Percentiles rank a stretch among this genome's conserved stretches.
phyloP scores from a whole-genome alignment of 345 rosid species.

The Linum lewisii region DNA sequence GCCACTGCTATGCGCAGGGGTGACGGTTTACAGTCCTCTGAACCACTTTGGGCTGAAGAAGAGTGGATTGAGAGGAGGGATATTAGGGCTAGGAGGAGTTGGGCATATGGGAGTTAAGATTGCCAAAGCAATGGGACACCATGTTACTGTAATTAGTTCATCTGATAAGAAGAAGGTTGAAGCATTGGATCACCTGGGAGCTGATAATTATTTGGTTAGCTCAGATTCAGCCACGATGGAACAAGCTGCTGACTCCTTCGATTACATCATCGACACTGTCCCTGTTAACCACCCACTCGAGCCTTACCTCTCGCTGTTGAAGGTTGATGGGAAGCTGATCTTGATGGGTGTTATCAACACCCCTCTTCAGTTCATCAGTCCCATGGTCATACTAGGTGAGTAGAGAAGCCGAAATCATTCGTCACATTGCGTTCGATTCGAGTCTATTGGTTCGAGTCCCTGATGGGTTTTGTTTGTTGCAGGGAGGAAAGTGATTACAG shows the following conservation, averaged over 20 bases:
- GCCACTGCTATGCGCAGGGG: slow-evolving; percentile 75
- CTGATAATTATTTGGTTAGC: slow-evolving; percentile 75
- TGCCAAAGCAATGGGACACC: slow-evolving; percentile 95
- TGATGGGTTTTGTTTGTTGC: not conserved
- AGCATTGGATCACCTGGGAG: slow-evolving; percentile 77
- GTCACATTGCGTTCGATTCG: too few relatives aligned
- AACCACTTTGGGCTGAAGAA: slow-evolving; percentile 60
- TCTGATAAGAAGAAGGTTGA: slow-evolving; percentile 76
- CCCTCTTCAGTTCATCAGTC: slow-evolving; percentile 64
- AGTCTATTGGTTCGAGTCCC: too few relatives aligned
- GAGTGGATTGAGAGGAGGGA: slow-evolving; percentile 71
- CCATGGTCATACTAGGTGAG: slow-evolving; percentile 82
- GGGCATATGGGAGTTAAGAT: slow-evolving; percentile 98
- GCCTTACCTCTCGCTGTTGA: slow-evolving; percentile 64
- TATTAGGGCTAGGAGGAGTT: slow-evolving; percentile 89
- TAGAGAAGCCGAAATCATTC: too few relatives aligned
- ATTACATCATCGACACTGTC: slow-evolving; percentile 80
- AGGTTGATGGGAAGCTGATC: slow-evolving; percentile 77
- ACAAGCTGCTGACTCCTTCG: slow-evolving; percentile 62
- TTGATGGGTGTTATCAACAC: slow-evolving; percentile 71
- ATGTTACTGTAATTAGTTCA: slow-evolving; percentile 87
- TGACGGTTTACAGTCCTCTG: slow-evolving; percentile 86
- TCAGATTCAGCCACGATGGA: slow-evolving; percentile 51
- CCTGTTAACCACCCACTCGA: slow-evolving; percentile 77
- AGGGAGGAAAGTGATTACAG: slow-evolving; percentile 75